Conservation (phyloP, 2,329 filamentous ascomycete species). For the Pseudogymnoascus sp. region DNA sequence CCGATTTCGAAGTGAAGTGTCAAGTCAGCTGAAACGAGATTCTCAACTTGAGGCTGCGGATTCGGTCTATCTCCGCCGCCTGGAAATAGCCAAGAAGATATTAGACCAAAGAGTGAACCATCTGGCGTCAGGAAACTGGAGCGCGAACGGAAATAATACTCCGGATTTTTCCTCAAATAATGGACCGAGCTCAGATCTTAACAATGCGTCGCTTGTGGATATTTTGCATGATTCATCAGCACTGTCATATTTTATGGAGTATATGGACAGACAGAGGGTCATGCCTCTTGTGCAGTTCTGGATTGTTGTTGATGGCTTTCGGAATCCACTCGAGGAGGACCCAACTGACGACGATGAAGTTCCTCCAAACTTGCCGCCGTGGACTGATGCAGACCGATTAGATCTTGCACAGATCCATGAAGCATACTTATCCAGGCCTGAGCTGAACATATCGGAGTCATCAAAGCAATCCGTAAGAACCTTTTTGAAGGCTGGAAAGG, state of each 20-base stretch:
- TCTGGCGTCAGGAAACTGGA: constrained; percentile 61
- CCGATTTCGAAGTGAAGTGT: constrained; percentile 83
- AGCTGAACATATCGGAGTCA: constrained; percentile 67
- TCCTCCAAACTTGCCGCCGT: constrained; percentile 56
- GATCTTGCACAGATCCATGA: constrained; percentile 90
- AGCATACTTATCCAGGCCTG: constrained; percentile 74
- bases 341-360: constrained; percentile 58
- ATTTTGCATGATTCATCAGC: constrained; percentile 85
- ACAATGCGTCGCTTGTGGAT: constrained; percentile 72
- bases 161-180: background rate
- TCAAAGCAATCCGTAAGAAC: constrained; percentile 63
- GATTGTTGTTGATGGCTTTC: constrained; percentile 94
- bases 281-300: constrained; percentile 95
- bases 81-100: constrained; percentile 87
- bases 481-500: constrained; percentile 72
- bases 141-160: constrained; percentile 20
- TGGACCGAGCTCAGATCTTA: constrained; percentile 46
- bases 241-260: constrained; percentile 98
- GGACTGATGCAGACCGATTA: constrained; percentile 76
- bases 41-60: constrained; percentile 72
- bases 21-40: constrained; percentile 85
- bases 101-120: constrained; percentile 84
- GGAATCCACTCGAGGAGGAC: constrained; percentile 85
- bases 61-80: constrained; percentile 73
- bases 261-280: constrained; percentile 84